Base-by-base conservation (phyloP, 2,329 filamentous ascomycete genomes). In the Ceratocystis lukuohia region DNA sequence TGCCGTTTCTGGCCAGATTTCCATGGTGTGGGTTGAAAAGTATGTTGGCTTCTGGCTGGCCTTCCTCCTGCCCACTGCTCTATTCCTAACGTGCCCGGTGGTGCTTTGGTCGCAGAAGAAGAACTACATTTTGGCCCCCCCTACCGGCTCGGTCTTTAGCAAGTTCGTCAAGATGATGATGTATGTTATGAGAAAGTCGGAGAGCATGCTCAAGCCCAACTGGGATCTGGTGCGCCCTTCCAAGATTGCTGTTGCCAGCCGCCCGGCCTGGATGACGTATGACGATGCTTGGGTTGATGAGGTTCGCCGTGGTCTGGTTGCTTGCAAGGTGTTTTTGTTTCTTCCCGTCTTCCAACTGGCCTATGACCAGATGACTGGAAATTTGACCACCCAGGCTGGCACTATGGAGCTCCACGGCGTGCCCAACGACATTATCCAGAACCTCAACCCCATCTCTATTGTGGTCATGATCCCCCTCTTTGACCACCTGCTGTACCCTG, bases 211-310 rank as follows among this genome's bases (percentile, higher is more conserved):
- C 73, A 84, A 83, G 1, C 75, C 84, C 56, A 75, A 88, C 76
- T 91, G 87, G 84, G 84, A 89, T 30, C 72, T 78, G 3, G 84
- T 84, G 68, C 89, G 88, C 76, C 88, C 88, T 2, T 88, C 84
- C 72, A 77, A 79, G 45, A 78, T 89, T 5, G 76, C 80, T 8
- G 76, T 80, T 46, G 74, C 74, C 1, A 73, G 79, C 69, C 84
- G 85, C 65, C 88, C 88, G 0, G 50, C 66, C 0, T 92, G 88
- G 88, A 91, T 92, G 86, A 88, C 85, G 0, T 91, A 91, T 70
- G 88, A 93, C 69, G 89, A 93, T 70, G 83, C 84, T 64, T 93
- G 88, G 88, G 88, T 93, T 44, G 88, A 91, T 72, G 87, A 92
- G 73, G 84, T 91, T 62, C 80, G 80, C 64, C 86, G 88, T 75